Conservation (phyloP, 2,329 filamentous ascomycete genomes). For the Dryadomyces quercus-mongolicae region DNA sequence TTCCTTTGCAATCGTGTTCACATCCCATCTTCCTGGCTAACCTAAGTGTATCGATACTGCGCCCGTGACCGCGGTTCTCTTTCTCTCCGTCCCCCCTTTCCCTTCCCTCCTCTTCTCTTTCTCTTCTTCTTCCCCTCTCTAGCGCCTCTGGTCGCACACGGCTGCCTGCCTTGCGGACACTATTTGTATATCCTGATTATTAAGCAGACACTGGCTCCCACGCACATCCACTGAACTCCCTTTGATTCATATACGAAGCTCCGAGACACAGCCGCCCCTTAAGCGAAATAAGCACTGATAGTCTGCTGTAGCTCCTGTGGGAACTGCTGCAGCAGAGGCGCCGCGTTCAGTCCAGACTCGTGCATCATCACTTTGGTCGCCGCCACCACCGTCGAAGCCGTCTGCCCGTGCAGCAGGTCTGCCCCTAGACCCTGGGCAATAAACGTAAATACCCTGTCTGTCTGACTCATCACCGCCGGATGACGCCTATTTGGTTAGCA, state of each 20-base stretch:
- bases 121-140: not conserved
- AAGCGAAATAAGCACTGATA: conserved; percentile 61
- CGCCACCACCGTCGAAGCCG: conserved; percentile 61
- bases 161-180: not conserved
- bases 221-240: too few species aligned
- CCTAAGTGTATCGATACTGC: not conserved
- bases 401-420: conserved; percentile 78
- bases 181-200: not conserved
- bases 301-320: conserved; percentile 69
- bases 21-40: not conserved
- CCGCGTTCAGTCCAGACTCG: conserved; percentile 61
- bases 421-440: conserved; percentile 84
- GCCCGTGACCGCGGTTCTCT: not conserved
- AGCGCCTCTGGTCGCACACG: not conserved
- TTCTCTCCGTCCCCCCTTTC: not conserved
- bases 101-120: not conserved
- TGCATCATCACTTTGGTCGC: conserved; percentile 70
- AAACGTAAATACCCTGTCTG: conserved; percentile 70
- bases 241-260: not conserved
- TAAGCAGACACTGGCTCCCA: not conserved
- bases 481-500: conserved; percentile 53
- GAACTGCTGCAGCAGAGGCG: conserved; percentile 63
- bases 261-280: not conserved
- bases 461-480: conserved; percentile 64
- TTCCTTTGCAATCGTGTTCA: not conserved